Evolutionary conservation across 2,329 filamentous ascomycete genomes (phyloP), one percentile per base, ranked within the genome.

Genomic region (Dryadomyces quercus-mongolicae): DNA sequence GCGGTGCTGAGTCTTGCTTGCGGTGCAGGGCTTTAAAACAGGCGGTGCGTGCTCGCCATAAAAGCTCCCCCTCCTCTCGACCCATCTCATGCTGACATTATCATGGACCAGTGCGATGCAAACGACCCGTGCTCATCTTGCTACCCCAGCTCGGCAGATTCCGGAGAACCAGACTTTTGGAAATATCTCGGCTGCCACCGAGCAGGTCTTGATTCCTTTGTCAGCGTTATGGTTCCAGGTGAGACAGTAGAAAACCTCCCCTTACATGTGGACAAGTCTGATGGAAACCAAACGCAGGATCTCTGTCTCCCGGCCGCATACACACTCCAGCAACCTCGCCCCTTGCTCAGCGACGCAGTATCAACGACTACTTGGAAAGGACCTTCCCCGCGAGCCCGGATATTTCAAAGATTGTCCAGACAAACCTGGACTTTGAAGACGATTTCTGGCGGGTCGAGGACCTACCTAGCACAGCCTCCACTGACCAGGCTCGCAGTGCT

Each of bases 361-460:
- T 80, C 59, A 80, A 80, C 60, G 74, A 78, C 21, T 73, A 72
- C 55, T 66, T 81, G 9, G 70, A 78, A 49, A 67, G 69, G 15
- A 66, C 67, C 1, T 78, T 75, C 54, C 66, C 68, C 15, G 64
- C 74, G 20, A 64, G 67, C n/a, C 62, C 66, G n/a, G 65, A 68
- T 13, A 66, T 70, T 25, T 61, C 67, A 1, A 66, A 70, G n/a
- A 63, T 71, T 55, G 72, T 75, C 16, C 70, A 70, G 53, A 61
- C 64, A 3, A 70, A 73, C 53, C 62, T 78, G 3, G 78, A 81
- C 60, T 80, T 77, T 54, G 69, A 75, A 36, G 78, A 81, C 58
- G 70, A 70, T 1, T 81, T 81, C 60, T 81, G 78, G 78, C 78
- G 75, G 74, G 75, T 73, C 16, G 75, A 77, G 49, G 73, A 78